Evolutionary conservation across 2,329 filamentous ascomycete genomes (phyloP).

Genomic region (Penicillium nordicum): DNA sequence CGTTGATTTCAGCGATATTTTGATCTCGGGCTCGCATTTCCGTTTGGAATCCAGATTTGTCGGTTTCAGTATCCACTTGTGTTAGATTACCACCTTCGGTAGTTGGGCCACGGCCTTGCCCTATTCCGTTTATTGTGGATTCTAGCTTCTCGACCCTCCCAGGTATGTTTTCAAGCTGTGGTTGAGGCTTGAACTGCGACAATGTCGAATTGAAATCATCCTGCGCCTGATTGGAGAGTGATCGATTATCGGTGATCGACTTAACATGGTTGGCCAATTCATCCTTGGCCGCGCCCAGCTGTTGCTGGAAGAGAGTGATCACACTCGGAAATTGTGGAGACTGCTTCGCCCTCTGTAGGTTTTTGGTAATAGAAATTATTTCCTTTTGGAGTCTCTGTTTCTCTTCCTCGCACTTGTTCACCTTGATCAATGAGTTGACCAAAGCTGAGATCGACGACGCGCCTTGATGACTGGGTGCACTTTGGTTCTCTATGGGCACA

Average conservation of each 20-base stretch:
- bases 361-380: constrained; percentile 35
- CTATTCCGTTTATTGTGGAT: constrained; percentile 6
- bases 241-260: background rate
- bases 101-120: background rate
- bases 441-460: background rate
- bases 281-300: constrained; percentile 8
- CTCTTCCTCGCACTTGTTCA: constrained; percentile 23
- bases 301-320: constrained; percentile 19
- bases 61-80: background rate
- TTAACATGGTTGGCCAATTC: constrained; percentile 1
- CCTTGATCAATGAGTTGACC: constrained; percentile 2
- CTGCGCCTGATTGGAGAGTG: background rate
- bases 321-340: constrained; percentile 25
- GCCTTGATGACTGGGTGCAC: background rate
- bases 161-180: background rate
- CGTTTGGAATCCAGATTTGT: background rate
- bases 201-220: background rate
- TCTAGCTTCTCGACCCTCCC: constrained; percentile 20
- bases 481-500: background rate
- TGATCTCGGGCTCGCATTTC: background rate
- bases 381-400: constrained; percentile 27
- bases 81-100: background rate
- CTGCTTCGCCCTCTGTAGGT: constrained; percentile 30
- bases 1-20: background rate
- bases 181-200: background rate